phyloP scores from a whole-genome alignment of 2,329 filamentous ascomycete genomes.

The Phialocephala subalpina region DNA sequence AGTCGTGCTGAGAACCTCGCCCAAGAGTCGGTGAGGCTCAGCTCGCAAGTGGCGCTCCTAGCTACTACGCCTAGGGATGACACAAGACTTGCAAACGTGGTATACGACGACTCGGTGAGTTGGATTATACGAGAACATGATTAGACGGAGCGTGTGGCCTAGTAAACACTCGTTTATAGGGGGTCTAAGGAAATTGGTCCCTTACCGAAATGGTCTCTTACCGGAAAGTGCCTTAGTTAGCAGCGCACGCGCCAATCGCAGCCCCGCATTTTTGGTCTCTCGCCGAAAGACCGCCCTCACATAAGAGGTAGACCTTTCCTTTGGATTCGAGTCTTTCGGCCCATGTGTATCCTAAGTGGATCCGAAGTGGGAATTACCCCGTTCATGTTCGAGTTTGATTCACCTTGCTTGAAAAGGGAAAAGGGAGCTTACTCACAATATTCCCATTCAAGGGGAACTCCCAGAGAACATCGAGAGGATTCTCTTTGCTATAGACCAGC shows the following conservation, averaged over 20 bases:
- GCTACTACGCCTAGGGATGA: not conserved
- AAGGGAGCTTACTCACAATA: too few species aligned
- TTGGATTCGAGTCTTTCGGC: too few species aligned
- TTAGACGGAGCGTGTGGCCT: not conserved
- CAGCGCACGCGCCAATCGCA: not conserved
- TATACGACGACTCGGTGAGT: not conserved
- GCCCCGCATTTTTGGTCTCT: not conserved
- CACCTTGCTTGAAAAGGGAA: too few species aligned
- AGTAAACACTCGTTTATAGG: not conserved
- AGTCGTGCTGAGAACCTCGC: not conserved
- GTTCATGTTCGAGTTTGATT: too few species aligned
- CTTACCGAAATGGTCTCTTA: not conserved
- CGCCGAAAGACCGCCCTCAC: not conserved
- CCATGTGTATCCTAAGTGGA: too few species aligned
- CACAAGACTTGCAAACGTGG: not conserved
- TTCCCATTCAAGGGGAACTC: too few species aligned
- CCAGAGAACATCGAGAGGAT: too few species aligned
- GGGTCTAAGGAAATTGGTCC: not conserved
- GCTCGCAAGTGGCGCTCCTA: not conserved
- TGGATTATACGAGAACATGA: not conserved
- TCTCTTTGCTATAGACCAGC: too few species aligned
- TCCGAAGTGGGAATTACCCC: too few species aligned
- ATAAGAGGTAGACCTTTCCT: constrained; percentile 1
- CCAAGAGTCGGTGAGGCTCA: not conserved
- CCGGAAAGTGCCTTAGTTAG: not conserved